phyloP scores from a whole-genome alignment of 495 filamentous ascomycete species.

The Sabuloglossum arenarium region DNA sequence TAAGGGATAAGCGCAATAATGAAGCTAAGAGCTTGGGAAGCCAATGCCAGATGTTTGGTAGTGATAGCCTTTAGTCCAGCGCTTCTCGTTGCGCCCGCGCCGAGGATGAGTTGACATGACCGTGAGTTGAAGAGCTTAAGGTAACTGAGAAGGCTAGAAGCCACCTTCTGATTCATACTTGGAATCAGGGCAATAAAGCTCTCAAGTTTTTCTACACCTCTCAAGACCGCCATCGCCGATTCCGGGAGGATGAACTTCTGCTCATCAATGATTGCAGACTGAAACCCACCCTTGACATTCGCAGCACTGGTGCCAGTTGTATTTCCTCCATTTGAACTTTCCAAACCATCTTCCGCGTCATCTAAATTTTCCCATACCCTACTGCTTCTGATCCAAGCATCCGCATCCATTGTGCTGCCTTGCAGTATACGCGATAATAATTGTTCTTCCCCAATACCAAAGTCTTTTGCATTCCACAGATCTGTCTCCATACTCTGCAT shows the following conservation, averaged over 20 bases:
- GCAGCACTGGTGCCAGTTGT: constrained; percentile 26
- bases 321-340: constrained; percentile 8
- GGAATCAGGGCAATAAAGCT: constrained; percentile 69
- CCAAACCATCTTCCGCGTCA: constrained; percentile 10
- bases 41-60: constrained; percentile 82
- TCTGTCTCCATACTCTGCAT: constrained; percentile 76
- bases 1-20: constrained; percentile 75
- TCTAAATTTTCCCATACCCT: constrained; percentile 39
- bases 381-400: constrained; percentile 48
- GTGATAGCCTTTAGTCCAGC: constrained; percentile 93
- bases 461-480: constrained; percentile 78
- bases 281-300: constrained; percentile 39
- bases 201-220: constrained; percentile 61
- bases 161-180: constrained; percentile 68
- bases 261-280: constrained; percentile 60
- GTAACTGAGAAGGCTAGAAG: constrained; percentile 47
- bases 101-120: constrained; percentile 82
- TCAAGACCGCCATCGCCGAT: constrained; percentile 57
- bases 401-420: constrained; percentile 59
- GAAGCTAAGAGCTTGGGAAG: constrained; percentile 77
- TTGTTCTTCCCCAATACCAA: constrained; percentile 40
- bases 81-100: constrained; percentile 76
- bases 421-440: constrained; percentile 48
- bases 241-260: constrained; percentile 72
- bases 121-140: constrained; percentile 86